phyloP scores from a whole-genome alignment of 1,139 yeast species.

The Yamadazyma songkhlaensis region DNA sequence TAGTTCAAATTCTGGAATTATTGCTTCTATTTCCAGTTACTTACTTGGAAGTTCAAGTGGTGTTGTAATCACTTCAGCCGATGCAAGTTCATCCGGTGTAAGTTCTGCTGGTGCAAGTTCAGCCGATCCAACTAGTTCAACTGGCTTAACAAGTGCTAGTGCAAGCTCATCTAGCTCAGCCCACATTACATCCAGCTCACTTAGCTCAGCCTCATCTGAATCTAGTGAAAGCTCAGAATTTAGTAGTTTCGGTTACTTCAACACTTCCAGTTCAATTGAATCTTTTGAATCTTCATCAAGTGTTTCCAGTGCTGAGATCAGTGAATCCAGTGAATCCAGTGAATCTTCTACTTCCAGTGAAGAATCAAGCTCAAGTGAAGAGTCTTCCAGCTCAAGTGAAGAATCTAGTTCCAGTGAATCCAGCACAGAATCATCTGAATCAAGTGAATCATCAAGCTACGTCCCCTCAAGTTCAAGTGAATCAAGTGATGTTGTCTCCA shows the following conservation, averaged over 20 bases:
- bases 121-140: not conserved
- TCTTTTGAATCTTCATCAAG: not conserved
- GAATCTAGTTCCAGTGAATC: constrained; percentile 1
- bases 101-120: no score
- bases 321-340: not conserved
- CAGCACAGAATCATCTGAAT: constrained; percentile 5
- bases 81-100: no score
- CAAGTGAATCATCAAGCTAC: constrained; percentile 5
- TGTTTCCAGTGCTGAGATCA: not conserved
- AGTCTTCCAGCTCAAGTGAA: not conserved
- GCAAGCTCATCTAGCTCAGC: no score
- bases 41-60: not conserved
- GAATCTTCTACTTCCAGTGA: not conserved
- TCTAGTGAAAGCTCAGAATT: no score
- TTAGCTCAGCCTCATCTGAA: no score
- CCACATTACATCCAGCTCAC: no score
- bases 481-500: constrained; percentile 1
- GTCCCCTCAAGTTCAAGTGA: constrained; percentile 2
- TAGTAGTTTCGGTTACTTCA: not conserved
- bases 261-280: not conserved
- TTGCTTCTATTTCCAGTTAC: constrained; percentile 3
- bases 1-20: not conserved
- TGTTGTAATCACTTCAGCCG: no score
- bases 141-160: no score
- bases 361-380: constrained; percentile 1